Evolutionary conservation across 345 rosid species (phyloP), one percentile per base, ranked within the genome.

Genomic region (Bruguiera parviflora): DNA sequence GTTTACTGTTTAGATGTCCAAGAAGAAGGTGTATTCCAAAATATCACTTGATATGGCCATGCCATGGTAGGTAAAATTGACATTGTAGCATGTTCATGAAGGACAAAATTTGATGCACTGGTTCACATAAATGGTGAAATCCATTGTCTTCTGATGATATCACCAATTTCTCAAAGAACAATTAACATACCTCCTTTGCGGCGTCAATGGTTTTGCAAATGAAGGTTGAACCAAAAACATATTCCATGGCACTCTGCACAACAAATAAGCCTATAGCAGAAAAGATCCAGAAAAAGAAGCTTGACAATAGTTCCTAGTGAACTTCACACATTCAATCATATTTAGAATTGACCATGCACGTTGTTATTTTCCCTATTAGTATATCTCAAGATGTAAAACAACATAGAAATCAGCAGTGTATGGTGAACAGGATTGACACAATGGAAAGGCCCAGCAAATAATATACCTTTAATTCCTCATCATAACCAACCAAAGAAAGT

Each of bases 231-330:
- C 99, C 98, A 81, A 92, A 90, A 73, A 95, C 91, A 77, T 83
- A 95, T 75, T 92, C 94, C 96, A 92, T 88, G 63, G 97, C 97
- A 60, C 68, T 84, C 99, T 95, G 92, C 87, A 87, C 74, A 47
- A 71, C 43, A 68, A 68, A 70, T 62, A 31, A 63, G 22, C 21
- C 65, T 65, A 47, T 33, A 66, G 64, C 70, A 66, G 64, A 39
- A 64, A 57, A 33, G 20, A 70, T 35, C 5, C 1, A 64, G 18
- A 43, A 65, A 55, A 58, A 19, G 62, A 28, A 22, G 5, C 15
- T 53, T 31, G 70, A 60, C 27, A 67, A 69, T 39, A 66, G 37
- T 65, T 58, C 59, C 35, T 24, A 53, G 37, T 20, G 29, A 65
- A 53, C 32, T 13, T 15, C 20, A 46, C 28, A 33, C 24, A 74